phyloP scores from a whole-genome alignment of 164 flowering plant species.

The Vitis rotundifolia region DNA sequence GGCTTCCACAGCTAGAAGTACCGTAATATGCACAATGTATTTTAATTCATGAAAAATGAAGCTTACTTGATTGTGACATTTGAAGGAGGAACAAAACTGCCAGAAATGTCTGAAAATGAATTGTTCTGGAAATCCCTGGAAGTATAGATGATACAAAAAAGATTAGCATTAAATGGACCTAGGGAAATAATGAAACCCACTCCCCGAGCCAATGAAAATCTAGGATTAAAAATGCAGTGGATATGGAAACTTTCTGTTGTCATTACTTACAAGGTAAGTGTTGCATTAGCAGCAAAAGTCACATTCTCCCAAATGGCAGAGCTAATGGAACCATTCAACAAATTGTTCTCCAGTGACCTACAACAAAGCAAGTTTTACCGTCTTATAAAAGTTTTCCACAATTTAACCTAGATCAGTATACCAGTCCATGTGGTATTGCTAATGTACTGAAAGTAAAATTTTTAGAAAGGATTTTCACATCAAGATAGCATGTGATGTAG shows the following conservation, averaged over 20 bases:
- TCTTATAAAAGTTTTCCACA: background rate
- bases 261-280: conserved; percentile 19
- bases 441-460: no score
- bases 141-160: background rate
- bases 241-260: background rate
- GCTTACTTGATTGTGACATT: conserved; percentile 16
- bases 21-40: background rate
- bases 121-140: conserved; percentile 21
- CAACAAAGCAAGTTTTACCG: background rate
- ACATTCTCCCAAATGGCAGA: conserved; percentile 21
- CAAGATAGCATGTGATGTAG: no score
- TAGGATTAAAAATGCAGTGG: background rate
- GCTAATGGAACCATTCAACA: conserved; percentile 27
- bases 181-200: background rate
- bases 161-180: background rate
- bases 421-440: background rate
- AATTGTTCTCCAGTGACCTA: conserved; percentile 33
- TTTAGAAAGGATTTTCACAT: no score
- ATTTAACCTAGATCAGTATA: background rate
- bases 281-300: conserved; percentile 4
- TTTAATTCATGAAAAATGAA: no score
- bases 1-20: background rate
- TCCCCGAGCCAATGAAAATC: no score
- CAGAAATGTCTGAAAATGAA: conserved; percentile 10
- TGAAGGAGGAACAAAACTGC: conserved; percentile 14